A percentile compares a stretch with the other conserved stretches of the same genome.
Evolutionary conservation across 371 early-diverging fungal genomes (phyloP).

Genomic region (Mucor sp.): DNA sequence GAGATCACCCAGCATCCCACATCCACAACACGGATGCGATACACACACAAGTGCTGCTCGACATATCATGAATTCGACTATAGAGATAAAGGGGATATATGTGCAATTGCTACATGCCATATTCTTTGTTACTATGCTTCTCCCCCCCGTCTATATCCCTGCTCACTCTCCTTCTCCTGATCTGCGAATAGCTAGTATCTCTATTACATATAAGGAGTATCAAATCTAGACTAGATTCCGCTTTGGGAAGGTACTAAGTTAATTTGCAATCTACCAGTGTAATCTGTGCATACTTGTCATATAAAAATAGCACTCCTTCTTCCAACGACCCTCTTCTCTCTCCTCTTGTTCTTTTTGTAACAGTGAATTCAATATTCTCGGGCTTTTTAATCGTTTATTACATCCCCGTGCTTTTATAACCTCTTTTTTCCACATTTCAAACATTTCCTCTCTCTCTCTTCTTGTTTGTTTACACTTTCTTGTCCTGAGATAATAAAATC

Average conservation of each 20-base stretch:
- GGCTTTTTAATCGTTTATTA: not conserved
- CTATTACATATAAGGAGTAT: not conserved
- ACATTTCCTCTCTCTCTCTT: slow-evolving; percentile 9
- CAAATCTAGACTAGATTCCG: slow-evolving; percentile 2
- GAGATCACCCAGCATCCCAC: not conserved
- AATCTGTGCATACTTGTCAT: slow-evolving; percentile 4
- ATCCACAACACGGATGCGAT: not conserved
- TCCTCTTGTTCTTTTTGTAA: not conserved
- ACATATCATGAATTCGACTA: not conserved
- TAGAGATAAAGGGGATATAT: not conserved
- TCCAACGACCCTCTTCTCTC: not conserved
- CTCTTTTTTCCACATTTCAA: not conserved
- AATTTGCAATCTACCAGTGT: slow-evolving; percentile 3
- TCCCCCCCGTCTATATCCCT: not conserved
- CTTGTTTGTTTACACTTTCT: slow-evolving; percentile 3
- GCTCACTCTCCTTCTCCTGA: not conserved
- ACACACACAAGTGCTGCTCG: not conserved
- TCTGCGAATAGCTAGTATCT: not conserved
- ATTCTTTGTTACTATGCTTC: not conserved
- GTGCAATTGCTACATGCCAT: not conserved
- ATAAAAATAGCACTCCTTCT: not conserved
- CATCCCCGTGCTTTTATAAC: slow-evolving; percentile 3
- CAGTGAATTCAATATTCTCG: slow-evolving; percentile 1
- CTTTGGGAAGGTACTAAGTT: slow-evolving; percentile 1
- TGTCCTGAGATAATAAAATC: not conserved